A percentile compares a stretch with the other conserved stretches of the same genome.
Conservation (phyloP, 164 flowering plant species). For the Vitis vinifera region DNA sequence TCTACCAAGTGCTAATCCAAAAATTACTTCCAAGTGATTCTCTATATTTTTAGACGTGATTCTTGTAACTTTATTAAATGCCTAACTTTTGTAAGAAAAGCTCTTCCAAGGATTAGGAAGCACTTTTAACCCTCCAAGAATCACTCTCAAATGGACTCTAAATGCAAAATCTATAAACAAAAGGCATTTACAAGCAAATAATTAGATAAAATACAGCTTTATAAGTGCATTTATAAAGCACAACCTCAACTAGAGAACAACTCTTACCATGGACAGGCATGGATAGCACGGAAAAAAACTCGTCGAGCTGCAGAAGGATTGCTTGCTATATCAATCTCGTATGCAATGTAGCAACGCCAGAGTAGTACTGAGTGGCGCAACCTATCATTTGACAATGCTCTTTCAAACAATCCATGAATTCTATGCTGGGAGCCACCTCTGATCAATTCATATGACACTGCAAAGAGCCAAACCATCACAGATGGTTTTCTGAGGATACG, state of each 20-base stretch:
- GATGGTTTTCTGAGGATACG: constrained; percentile 71
- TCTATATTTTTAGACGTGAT: too few species aligned
- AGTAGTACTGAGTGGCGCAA: constrained; percentile 62
- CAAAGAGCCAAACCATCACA: constrained; percentile 60
- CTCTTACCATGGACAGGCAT: constrained; percentile 94
- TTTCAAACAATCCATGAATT: constrained; percentile 82
- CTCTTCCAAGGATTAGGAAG: too few species aligned
- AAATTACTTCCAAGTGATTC: too few species aligned
- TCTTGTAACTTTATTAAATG: too few species aligned
- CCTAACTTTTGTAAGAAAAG: too few species aligned
- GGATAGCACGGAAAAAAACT: constrained; percentile 84
- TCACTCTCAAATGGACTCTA: too few species aligned
- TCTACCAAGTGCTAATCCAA: too few species aligned
- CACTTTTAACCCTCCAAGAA: too few species aligned
- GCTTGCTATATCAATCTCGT: constrained; percentile 50
- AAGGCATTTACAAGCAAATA: too few species aligned
- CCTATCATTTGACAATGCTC: constrained; percentile 63
- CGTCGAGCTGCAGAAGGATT: constrained; percentile 72
- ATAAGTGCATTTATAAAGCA: background rate
- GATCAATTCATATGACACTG: constrained; percentile 68
- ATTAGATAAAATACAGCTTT: too few species aligned
- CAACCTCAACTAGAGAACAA: background rate
- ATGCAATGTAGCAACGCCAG: constrained; percentile 85
- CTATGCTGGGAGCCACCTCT: constrained; percentile 66
- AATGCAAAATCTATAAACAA: too few species aligned